Percentiles rank a stretch among this genome's conserved stretches.
These are phyloP conservation scores for Apocynum venetum DNA, from an alignment of 257 asterid genomes.

Conservation along the genomic window DNA sequence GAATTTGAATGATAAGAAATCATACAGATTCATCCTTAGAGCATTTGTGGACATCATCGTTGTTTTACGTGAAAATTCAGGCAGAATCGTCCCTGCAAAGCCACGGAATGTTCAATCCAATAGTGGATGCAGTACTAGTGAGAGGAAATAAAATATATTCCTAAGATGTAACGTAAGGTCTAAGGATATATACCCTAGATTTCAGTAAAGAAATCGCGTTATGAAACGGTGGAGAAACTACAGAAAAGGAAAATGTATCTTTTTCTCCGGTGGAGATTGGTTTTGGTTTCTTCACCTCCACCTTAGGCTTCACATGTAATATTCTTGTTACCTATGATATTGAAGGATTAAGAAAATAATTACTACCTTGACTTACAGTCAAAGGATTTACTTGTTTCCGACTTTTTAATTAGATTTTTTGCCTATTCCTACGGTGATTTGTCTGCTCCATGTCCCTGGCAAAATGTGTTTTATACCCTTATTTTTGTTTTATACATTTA, in stretches of 20 bases:
- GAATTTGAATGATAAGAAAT: constrained; percentile 60
- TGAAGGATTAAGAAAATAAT: background rate
- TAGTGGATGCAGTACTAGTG: constrained; percentile 4
- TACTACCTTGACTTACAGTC: too few relatives aligned
- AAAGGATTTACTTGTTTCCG: background rate
- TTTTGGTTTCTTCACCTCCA: background rate
- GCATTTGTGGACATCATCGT: constrained; percentile 68
- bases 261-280: background rate
- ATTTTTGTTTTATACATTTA: too few relatives aligned
- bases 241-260: background rate
- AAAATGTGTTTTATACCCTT: background rate
- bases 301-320: background rate
- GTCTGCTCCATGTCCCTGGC: constrained; percentile 1
- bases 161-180: constrained; percentile 10
- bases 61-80: constrained; percentile 36
- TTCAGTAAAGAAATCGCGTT: constrained; percentile 7
- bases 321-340: background rate
- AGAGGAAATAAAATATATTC: background rate
- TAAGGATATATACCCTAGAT: background rate
- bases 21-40: constrained; percentile 46
- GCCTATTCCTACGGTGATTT: background rate
- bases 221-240: background rate
- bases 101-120: constrained; percentile 13
- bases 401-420: background rate
- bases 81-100: constrained; percentile 28